These are phyloP conservation scores for Alternaria longipes DNA, from an alignment of 2,329 filamentous ascomycete species.

Conservation along the genomic window DNA sequence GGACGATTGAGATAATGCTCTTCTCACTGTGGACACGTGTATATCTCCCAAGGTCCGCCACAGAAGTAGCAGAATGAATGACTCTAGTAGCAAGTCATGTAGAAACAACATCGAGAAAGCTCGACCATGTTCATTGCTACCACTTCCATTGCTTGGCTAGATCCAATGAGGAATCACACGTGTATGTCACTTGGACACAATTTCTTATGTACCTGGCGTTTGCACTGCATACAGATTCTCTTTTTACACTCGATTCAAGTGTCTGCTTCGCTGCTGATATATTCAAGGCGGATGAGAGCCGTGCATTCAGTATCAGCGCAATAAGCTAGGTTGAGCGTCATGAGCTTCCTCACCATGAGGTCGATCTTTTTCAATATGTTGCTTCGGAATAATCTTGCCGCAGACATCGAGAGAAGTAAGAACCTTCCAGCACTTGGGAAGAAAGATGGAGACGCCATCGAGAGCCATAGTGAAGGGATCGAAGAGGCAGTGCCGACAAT, in stretches of 20 bases:
- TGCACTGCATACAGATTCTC: slow-evolving; percentile 26
- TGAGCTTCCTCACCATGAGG: slow-evolving; percentile 27
- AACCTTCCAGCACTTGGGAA: slow-evolving; percentile 31
- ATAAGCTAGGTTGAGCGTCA: slow-evolving; percentile 28
- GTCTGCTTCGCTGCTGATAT: slow-evolving; percentile 18
- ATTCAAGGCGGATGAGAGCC: slow-evolving; percentile 19
- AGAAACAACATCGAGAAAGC: slow-evolving; percentile 25
- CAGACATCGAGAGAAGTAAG: slow-evolving; percentile 26
- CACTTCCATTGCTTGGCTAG: slow-evolving; percentile 25
- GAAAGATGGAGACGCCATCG: slow-evolving; percentile 31
- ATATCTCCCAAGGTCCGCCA: slow-evolving; percentile 25
- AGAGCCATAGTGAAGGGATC: slow-evolving; percentile 22
- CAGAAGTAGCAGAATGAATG: slow-evolving; percentile 35
- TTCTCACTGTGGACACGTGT: slow-evolving; percentile 18
- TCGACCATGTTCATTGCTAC: slow-evolving; percentile 35
- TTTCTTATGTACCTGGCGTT: slow-evolving; percentile 15
- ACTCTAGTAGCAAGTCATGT: slow-evolving; percentile 28
- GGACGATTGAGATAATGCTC: slow-evolving; percentile 18
- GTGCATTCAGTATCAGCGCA: slow-evolving; percentile 23
- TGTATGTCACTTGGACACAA: slow-evolving; percentile 25
- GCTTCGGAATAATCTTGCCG: slow-evolving; percentile 15
- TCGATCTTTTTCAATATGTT: slow-evolving; percentile 22
- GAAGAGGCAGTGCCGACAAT: neutral
- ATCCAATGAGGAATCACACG: slow-evolving; percentile 25
- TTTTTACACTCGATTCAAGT: slow-evolving; percentile 22